Base-by-base conservation (phyloP, 2,329 filamentous ascomycete genomes). In the Graphiopsis chlorocephala region DNA sequence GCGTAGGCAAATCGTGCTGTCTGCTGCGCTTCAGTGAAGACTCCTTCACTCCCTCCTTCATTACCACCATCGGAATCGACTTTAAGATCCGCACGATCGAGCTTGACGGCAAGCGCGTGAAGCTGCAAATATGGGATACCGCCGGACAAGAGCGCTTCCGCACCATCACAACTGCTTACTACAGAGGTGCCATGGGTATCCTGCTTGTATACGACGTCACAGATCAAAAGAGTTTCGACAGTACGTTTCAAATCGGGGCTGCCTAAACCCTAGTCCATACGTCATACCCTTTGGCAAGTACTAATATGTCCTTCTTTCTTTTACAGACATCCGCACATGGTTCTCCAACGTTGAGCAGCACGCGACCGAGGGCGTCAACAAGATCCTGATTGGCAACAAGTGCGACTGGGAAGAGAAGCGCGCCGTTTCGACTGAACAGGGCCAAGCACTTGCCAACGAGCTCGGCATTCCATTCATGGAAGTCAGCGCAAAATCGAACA, bases 391-490 rank as follows among this genome's bases (percentile, higher is more conserved):
- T 72, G 95, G 95, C 78, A 99, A 99, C 86, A 99, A 99, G 83
- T 99, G 95, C 82, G 95, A 99, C 81, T 98, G 95, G 95, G 95
- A 98, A 81, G 95, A 99, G 82, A 98, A 98, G 86, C 90, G 95
- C 72, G 93, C 91, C 63, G 91, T 99, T 48, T 93, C 92, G 58
- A 96, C 91, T 66, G 93, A 97, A 78, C 90, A 93, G 76, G 95
- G 95, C 72, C 93, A 99, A 80, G 89, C 90, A 70, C 87, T 99
- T 64, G 95, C 95, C 66, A 91, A 97, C 80, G 95, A 98, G 81
- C 89, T 99, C 67, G 93, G 93, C 75, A 96, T 99, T 70, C 94
- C 95, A 23, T 99, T 99, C 85, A 90, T 99, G 78, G 95, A 99
- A 79, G 95, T 99, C 68, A 96, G 92, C 20, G 95, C 95, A 70